Percentiles rank a stretch among this genome's conserved stretches.
These are phyloP conservation scores for Corrigiola litoralis DNA, from an alignment of 179 eudicot genomes.

Conservation along the genomic window DNA sequence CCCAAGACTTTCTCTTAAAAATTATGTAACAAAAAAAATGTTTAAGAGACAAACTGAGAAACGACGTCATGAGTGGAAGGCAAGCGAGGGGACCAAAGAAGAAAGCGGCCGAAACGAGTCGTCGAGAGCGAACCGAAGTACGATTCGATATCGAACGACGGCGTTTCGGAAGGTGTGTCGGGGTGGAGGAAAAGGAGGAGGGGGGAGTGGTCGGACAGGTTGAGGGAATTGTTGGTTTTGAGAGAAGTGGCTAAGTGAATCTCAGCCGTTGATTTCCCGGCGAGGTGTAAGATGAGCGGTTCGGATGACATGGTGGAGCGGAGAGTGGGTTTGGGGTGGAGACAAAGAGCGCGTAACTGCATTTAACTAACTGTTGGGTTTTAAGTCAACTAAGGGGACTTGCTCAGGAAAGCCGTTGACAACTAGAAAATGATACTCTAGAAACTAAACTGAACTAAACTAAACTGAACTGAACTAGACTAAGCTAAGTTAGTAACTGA, in stretches of 20 bases:
- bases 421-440: background rate
- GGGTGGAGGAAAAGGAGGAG: slow-evolving; percentile 38
- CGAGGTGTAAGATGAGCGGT: slow-evolving; percentile 25
- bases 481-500: too few species aligned
- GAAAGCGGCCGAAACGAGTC: slow-evolving; percentile 58
- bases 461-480: background rate
- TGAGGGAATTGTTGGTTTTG: slow-evolving; percentile 31
- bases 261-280: slow-evolving; percentile 62
- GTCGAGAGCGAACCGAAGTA: slow-evolving; percentile 53
- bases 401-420: too few species aligned
- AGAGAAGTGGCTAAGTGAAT: slow-evolving; percentile 42
- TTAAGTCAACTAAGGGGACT: too few species aligned
- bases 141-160: slow-evolving; percentile 35
- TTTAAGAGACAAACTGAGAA: slow-evolving; percentile 46
- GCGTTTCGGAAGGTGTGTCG: slow-evolving; percentile 23
- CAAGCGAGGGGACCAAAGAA: slow-evolving; percentile 70
- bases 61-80: slow-evolving; percentile 84
- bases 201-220: slow-evolving; percentile 40
- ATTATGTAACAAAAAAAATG: background rate
- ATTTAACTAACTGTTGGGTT: too few species aligned
- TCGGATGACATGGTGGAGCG: slow-evolving; percentile 30
- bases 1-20: background rate
- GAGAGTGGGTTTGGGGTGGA: background rate
- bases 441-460: background rate
- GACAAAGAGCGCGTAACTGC: background rate